phyloP scores from a whole-genome alignment of 345 rosid genomes.

The Hevea brasiliensis region DNA sequence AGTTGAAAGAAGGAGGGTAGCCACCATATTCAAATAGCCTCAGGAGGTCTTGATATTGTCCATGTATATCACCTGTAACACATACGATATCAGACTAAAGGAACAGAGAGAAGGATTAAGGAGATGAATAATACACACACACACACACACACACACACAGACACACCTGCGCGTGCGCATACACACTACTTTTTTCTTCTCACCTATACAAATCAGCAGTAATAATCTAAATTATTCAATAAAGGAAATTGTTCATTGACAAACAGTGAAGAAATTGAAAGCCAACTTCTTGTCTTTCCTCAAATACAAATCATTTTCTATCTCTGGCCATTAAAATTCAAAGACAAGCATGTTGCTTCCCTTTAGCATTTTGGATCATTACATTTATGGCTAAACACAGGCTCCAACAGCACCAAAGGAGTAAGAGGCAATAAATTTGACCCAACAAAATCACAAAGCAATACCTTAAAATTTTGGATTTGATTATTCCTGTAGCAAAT shows the following conservation, averaged over 20 bases:
- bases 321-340: neutral
- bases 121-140: neutral
- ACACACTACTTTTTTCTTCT: too few relatives aligned
- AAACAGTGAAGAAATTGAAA: neutral
- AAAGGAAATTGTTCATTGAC: neutral
- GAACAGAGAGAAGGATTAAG: neutral
- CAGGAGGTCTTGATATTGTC: slow-evolving; percentile 92
- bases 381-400: neutral
- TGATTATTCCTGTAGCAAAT: neutral
- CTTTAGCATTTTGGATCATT: neutral
- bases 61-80: slow-evolving; percentile 85
- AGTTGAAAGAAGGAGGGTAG: slow-evolving; percentile 86
- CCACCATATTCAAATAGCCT: slow-evolving; percentile 85
- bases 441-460: neutral
- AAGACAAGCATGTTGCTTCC: neutral
- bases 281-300: neutral
- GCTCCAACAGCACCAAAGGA: neutral
- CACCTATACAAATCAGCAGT: too few relatives aligned
- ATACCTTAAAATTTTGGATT: neutral
- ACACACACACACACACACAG: too few relatives aligned
- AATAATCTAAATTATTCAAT: neutral
- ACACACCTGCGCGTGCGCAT: too few relatives aligned
- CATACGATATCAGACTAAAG: slow-evolving; percentile 17
- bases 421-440: neutral
- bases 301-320: neutral